Base-by-base conservation (phyloP, 2,329 filamentous ascomycete genomes). In the Zasmidium angulare region DNA sequence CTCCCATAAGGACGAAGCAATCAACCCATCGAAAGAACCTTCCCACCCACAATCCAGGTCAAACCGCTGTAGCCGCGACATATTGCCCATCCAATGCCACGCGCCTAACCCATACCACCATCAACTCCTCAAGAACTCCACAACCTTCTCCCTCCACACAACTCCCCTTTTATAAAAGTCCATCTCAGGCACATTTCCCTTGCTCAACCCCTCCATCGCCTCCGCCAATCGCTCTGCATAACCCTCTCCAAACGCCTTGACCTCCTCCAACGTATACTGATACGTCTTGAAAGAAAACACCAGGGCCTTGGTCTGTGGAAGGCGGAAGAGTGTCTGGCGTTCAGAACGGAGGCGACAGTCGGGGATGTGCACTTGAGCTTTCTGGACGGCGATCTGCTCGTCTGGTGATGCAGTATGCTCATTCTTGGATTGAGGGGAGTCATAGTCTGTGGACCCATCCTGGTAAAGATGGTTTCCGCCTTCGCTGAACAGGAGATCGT, bases 221-320 rank as follows among this genome's bases (percentile, higher is more conserved):
- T 72, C 64, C 0, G 81, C 83, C 54, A 88, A 68, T 7, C 78
- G 79, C 66, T 82, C 79, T 0, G 80, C 84, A 69, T 69, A 70
- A 0, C 84, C 85, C 60, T 87, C 84, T 17, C 36, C 12, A 43
- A 17, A 14, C 3, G 78, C 78, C 66, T 83, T 85, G 49, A 88
- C 73, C 53, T 84, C 77, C 43, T 66, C 65, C 7, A 88, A 69
- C 1, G 79, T 78, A 70, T 88, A 87, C 58, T 79, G 74, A 70
- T 86, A 88, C 17, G 86, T 88, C 71, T 87, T 86, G 70, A 87
- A 84, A 0, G 77, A 79, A 72, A 88, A 88, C 0, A 87, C 78
- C 20, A 88, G 52, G 7, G 83, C 84, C 54, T 77, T 75, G 0
- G 78, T 82, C 50, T 72, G 63, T 2, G 84, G 84, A 23, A 88